A percentile compares a stretch with the other conserved stretches of the same genome.
phyloP scores from a whole-genome alignment of 495 filamentous ascomycete genomes.

The Cryomyces minteri region DNA sequence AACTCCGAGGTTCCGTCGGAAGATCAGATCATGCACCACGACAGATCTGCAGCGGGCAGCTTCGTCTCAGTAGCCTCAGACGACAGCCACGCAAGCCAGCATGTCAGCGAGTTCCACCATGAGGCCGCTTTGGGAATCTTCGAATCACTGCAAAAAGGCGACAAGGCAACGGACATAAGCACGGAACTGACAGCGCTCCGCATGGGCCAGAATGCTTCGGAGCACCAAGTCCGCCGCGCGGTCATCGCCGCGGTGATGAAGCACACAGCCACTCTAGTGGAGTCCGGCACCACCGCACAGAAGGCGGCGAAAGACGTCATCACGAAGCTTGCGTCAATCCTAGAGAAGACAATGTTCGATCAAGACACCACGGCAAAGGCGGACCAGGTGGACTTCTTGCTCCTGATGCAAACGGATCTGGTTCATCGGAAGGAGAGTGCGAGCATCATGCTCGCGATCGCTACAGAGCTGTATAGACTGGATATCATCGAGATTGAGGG shows the following conservation, averaged over 20 bases:
- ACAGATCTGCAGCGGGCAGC: conserved; percentile 29
- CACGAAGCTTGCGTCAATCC: conserved; percentile 31
- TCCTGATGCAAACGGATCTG: conserved; percentile 67
- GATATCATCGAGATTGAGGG: conserved; percentile 84
- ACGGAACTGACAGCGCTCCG: conserved; percentile 80
- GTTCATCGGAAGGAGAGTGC: conserved; percentile 32
- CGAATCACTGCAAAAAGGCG: conserved; percentile 55
- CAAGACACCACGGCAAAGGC: conserved; percentile 34
- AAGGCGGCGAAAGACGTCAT: conserved; percentile 45
- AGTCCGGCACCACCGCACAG: conserved; percentile 26
- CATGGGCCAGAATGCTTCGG: conserved; percentile 75
- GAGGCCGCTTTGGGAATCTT: conserved; percentile 74
- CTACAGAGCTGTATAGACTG: conserved; percentile 64
- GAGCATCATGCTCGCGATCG: conserved; percentile 49
- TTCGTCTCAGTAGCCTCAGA: conserved; percentile 38
- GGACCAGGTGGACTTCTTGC: conserved; percentile 71
- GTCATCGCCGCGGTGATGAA: conserved; percentile 72
- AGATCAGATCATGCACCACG: conserved; percentile 16
- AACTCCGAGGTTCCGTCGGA: conserved; percentile 27
- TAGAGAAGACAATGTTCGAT: conserved; percentile 41
- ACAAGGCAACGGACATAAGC: conserved; percentile 68
- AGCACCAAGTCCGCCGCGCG: conserved; percentile 69
- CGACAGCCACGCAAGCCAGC: conserved; percentile 25
- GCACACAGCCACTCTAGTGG: conserved; percentile 55
- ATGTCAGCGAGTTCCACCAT: conserved; percentile 57